phyloP scores from a whole-genome alignment of 331 rosid species.

The Malus hybrid region DNA sequence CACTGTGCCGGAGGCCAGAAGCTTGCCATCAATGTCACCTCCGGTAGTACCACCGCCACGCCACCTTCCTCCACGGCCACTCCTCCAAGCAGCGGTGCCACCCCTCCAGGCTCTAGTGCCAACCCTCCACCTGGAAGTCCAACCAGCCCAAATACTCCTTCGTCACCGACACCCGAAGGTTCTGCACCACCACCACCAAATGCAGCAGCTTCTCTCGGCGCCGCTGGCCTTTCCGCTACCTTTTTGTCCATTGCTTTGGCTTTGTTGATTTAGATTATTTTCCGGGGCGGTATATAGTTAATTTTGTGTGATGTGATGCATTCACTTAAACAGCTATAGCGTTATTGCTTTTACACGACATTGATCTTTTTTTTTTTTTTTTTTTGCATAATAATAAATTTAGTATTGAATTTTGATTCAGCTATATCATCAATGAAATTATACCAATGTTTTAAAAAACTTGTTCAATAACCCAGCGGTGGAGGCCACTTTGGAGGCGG shows the following conservation, averaged over 20 bases:
- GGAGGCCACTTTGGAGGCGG: too few species aligned
- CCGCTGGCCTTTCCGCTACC: conserved; percentile 25
- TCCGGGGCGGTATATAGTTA: neutral
- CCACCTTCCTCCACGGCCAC: neutral
- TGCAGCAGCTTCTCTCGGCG: conserved; percentile 21
- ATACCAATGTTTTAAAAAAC: neutral
- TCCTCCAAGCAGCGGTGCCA: neutral
- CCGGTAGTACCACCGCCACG: neutral
- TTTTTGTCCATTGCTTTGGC: conserved; percentile 31
- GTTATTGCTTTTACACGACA: conserved; percentile 1
- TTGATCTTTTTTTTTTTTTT: neutral
- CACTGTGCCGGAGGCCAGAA: neutral
- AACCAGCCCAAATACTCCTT: neutral
- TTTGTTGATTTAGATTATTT: conserved; percentile 27
- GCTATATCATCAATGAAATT: neutral
- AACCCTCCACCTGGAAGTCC: neutral
- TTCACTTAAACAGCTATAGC: neutral
- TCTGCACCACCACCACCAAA: conserved; percentile 4
- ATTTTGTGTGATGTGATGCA: conserved; percentile 10
- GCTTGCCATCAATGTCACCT: neutral
- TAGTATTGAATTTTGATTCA: neutral
- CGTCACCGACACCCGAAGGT: neutral
- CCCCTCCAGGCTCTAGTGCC: conserved; percentile 2
- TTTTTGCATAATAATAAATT: neutral
- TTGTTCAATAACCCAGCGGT: too few species aligned